phyloP scores from a whole-genome alignment of 371 early-diverging fungal genomes.

The Lichtheimia ramosa region DNA sequence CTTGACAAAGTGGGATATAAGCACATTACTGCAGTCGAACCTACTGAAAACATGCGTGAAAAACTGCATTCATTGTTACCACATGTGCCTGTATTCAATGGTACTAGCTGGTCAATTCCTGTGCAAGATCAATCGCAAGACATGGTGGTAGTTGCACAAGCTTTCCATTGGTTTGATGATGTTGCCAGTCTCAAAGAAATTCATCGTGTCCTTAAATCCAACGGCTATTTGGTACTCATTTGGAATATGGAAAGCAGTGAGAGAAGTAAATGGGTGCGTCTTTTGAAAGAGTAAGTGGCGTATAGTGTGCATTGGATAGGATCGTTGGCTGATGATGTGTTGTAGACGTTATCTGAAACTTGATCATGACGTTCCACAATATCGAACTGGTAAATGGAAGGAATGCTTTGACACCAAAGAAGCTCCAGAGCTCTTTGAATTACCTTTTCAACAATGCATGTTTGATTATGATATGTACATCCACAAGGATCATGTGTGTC shows the following conservation, averaged over 20 bases:
- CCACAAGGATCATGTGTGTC: constrained; percentile 23
- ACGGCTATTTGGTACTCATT: constrained; percentile 38
- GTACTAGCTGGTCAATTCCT: constrained; percentile 49
- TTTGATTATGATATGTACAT: constrained; percentile 22
- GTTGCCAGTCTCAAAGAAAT: constrained; percentile 42
- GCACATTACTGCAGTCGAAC: constrained; percentile 47
- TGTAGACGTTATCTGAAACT: constrained; percentile 31
- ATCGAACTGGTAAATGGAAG: constrained; percentile 37
- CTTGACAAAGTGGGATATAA: constrained; percentile 21
- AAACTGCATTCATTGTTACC: constrained; percentile 26
- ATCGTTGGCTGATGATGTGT: background rate
- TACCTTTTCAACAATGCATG: constrained; percentile 23
- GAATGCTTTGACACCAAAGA: constrained; percentile 31
- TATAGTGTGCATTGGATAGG: background rate
- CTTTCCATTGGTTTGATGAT: constrained; percentile 63
- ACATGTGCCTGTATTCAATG: constrained; percentile 28
- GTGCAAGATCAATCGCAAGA: constrained; percentile 38
- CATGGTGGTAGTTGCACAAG: constrained; percentile 50
- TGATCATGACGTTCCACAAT: constrained; percentile 37
- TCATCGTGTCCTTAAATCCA: constrained; percentile 48
- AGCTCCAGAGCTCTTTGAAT: constrained; percentile 19
- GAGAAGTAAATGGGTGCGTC: constrained; percentile 37
- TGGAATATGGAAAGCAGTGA: constrained; percentile 54
- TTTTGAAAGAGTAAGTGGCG: constrained; percentile 29
- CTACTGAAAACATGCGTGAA: constrained; percentile 45